These are phyloP conservation scores for Austroboletus olivaceoglutinosus DNA, from an alignment of 1,284 basidiomycete species.

Conservation along the genomic window DNA sequence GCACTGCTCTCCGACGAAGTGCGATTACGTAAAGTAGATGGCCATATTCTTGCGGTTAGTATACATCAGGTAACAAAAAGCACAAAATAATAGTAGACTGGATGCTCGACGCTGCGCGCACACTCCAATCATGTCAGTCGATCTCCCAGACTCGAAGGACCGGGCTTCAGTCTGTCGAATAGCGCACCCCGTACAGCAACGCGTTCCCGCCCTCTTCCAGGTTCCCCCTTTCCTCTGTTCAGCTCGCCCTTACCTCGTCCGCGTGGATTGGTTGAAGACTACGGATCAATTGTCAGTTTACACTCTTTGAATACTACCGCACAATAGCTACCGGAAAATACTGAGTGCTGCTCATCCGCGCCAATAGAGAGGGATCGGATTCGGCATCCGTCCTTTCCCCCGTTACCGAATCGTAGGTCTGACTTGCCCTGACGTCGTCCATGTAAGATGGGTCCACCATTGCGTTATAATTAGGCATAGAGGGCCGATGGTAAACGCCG, in stretches of 20 bases:
- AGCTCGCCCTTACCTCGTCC: slow-evolving; percentile 23
- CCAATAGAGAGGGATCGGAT: slow-evolving; percentile 23
- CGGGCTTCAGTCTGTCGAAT: slow-evolving; percentile 18
- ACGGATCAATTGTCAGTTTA: slow-evolving; percentile 3
- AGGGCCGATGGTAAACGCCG: slow-evolving; percentile 11
- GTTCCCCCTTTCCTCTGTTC: slow-evolving; percentile 20
- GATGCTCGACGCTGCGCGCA: not conserved
- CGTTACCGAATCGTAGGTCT: slow-evolving; percentile 11
- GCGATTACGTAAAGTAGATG: slow-evolving; percentile 20
- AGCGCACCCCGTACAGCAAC: slow-evolving; percentile 18
- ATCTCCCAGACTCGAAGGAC: slow-evolving; percentile 12
- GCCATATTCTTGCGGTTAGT: not conserved
- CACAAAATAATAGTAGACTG: not conserved
- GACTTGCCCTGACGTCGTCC: slow-evolving; percentile 5
- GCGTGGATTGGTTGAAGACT: slow-evolving; percentile 17
- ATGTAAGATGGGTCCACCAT: slow-evolving; percentile 6
- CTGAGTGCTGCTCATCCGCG: slow-evolving; percentile 25
- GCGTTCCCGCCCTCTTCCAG: slow-evolving; percentile 25
- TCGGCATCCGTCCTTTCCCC: slow-evolving; percentile 14
- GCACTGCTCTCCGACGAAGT: not conserved
- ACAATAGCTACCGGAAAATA: slow-evolving; percentile 18
- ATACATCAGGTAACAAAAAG: slow-evolving; percentile 1
- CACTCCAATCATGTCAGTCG: slow-evolving; percentile 16
- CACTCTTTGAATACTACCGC: not conserved
- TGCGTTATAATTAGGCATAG: slow-evolving; percentile 1